Conservation (phyloP, 1,284 basidiomycete genomes). For the Sanghuangporus weigelae region DNA sequence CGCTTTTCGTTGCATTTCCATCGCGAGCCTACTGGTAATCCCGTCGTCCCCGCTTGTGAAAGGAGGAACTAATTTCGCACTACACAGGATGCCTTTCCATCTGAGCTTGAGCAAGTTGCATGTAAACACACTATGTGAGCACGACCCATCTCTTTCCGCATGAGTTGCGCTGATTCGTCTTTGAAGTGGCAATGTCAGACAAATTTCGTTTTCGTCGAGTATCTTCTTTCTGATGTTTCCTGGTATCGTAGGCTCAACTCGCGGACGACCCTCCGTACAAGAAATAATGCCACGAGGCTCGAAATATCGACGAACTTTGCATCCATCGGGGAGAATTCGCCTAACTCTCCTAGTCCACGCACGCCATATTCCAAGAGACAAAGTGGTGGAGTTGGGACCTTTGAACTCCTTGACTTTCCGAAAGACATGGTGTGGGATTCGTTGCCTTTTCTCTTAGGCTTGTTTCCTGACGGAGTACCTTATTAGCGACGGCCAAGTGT, state of each 20-base stretch:
- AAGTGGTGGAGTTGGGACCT: background rate
- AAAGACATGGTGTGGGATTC: background rate
- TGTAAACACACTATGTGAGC: slow-evolving; percentile 13
- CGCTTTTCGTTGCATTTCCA: slow-evolving; percentile 1
- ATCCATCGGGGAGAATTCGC: background rate
- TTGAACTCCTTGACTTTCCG: background rate
- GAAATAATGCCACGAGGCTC: background rate
- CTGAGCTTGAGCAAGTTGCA: slow-evolving; percentile 11
- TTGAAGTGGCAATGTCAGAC: slow-evolving; percentile 10
- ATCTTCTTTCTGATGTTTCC: background rate
- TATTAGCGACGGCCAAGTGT: background rate
- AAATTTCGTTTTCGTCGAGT: background rate
- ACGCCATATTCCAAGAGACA: slow-evolving; percentile 5
- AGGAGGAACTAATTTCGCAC: background rate
- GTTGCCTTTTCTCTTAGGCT: background rate
- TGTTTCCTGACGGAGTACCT: background rate
- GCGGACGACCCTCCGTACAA: background rate
- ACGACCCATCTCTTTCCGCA: background rate
- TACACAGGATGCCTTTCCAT: slow-evolving; percentile 12
- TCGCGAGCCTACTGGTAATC: slow-evolving; percentile 4
- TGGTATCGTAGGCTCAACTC: slow-evolving; percentile 1
- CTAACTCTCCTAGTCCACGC: background rate
- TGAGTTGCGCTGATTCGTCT: background rate
- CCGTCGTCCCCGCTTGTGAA: background rate
- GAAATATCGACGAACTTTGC: background rate